Evolutionary conservation across 257 asterid genomes (phyloP), one percentile per base, ranked within the genome.

Genomic region (Penstemon davidsonii): DNA sequence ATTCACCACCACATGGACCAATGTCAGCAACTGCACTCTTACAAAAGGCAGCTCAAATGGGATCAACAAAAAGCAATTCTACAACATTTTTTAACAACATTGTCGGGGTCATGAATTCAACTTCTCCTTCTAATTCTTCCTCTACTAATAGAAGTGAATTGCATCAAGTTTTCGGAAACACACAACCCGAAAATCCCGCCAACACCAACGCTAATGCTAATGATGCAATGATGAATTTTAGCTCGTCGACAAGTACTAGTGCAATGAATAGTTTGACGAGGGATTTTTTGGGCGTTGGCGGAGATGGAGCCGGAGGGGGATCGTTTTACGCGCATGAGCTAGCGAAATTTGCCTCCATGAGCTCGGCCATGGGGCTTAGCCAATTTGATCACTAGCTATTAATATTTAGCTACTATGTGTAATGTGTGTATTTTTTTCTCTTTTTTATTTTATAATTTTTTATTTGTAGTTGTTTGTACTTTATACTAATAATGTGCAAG

Each of bases 1-100:
- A 25, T 4, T 52, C 82, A 4, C 53, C 86, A 0, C 73, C 91
- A 3, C 13, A 69, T 0, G 75, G 74, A 0, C 81, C 90, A 6
- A 87, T 86, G 95, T 92, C 98, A 0, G 98, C 98, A 0, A 92
- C 98, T 2, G 95, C 98, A 3, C 91, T 92, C 7, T 84, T 92
- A 0, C 98, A 87, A 37, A 89, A 82, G 66, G 98, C 96, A 3
- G 92, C 98, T 10, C 96, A 89, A 58, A 89, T 92, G 83, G 98
- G 98, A 3, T 86, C 96, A 3, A 79, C 91, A 0, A 76, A 79
- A 44, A 86, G 92, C 81, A 74, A 60, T 18, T 83, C 92, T 0
- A 81, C 91, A 1, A 42, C 72, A 0, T 84, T 81, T 71, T 82
- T 80, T 56, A 83, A 83, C 10, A 81, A 79, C 79, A 44, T 82